Base-by-base conservation (phyloP, 2,329 filamentous ascomycete species). In the Didymella pinodella region DNA sequence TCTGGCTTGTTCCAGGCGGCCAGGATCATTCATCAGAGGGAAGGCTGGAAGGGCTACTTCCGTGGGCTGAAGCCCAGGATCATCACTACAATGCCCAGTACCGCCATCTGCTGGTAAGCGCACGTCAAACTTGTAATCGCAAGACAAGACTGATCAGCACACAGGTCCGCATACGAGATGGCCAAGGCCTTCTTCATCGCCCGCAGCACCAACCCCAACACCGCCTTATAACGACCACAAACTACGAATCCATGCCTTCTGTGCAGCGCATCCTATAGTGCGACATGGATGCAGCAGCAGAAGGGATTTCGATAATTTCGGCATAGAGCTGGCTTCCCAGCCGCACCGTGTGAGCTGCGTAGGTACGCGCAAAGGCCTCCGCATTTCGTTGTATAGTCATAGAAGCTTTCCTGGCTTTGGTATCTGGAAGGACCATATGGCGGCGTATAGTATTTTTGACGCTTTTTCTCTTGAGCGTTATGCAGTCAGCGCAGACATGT, bases 31-130 rank as follows among this genome's bases (percentile, higher is more conserved):
- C 90, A 93, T 77, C 86, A 87, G 69, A 88, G 93, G 73, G 94
- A 96, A 75, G 95, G 95, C 34, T 84, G 90, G 71, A 83, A 82
- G 56, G 95, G 95, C 3, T 99, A 98, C 80, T 93, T 97, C 81
- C 93, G 96, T 75, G 95, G 95, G 43, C 86, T 97, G 75, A 89
- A 91, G 69, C 95, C 95, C 46, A 86, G 95, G 72, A 90, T 99
- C 47, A 88, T 99, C 63, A 97, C 93, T 11, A 97, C 95, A 1
- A 98, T 98, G 90, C 95, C 95, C 20, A 97, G 93, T 80, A 99
- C 95, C 32, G 95, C 95, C n/a, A 99, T 99, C 74, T 99, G 95
- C 84, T 99, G 95, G 95, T 95, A 76, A 73, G 84, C 78, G 16
- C 11, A 46, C 14, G 5, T 31, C n/a, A 6, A 40, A 3, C 2